Evolutionary conservation across 2,329 filamentous ascomycete genomes (phyloP).

Genomic region (Aspergillus fumigatus): DNA sequence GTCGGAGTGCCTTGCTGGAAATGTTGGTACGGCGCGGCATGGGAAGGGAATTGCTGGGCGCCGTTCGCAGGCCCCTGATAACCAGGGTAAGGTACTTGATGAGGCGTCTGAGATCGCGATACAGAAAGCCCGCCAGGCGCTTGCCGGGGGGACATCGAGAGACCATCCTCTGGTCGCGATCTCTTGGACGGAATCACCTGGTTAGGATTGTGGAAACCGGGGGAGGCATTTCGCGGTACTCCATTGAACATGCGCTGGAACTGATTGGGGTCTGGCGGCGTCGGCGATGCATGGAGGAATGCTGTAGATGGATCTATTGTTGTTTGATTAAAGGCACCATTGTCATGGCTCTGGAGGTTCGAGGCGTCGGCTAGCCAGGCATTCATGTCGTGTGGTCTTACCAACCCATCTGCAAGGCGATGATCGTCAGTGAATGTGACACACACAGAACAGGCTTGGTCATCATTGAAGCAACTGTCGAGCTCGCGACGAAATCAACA

Average conservation of each 20-base stretch:
- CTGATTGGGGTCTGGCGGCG: conserved; percentile 47
- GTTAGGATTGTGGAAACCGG: conserved; percentile 72
- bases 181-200: conserved; percentile 87
- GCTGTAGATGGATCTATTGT: conserved; percentile 46
- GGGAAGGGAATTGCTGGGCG: conserved; percentile 54
- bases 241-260: conserved; percentile 72
- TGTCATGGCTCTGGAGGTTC: conserved; percentile 45
- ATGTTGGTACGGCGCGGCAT: conserved; percentile 72
- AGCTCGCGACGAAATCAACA: conserved; percentile 16
- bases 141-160: conserved; percentile 75
- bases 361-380: conserved; percentile 48
- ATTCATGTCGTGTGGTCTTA: conserved; percentile 47
- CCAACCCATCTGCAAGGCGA: conserved; percentile 43
- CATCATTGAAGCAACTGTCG: conserved; percentile 14
- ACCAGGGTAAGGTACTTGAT: conserved; percentile 67
- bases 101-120: conserved; percentile 89
- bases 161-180: conserved; percentile 76
- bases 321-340: conserved; percentile 44
- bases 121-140: conserved; percentile 68
- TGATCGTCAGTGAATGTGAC: conserved; percentile 21
- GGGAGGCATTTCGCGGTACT: conserved; percentile 75
- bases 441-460: conserved; percentile 9
- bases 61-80: conserved; percentile 64
- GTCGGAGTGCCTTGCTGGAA: conserved; percentile 73
- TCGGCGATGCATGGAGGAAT: conserved; percentile 45